These are phyloP conservation scores for Isabelozyma rhagii DNA, from an alignment of 805 yeast genomes.

Conservation along the genomic window DNA sequence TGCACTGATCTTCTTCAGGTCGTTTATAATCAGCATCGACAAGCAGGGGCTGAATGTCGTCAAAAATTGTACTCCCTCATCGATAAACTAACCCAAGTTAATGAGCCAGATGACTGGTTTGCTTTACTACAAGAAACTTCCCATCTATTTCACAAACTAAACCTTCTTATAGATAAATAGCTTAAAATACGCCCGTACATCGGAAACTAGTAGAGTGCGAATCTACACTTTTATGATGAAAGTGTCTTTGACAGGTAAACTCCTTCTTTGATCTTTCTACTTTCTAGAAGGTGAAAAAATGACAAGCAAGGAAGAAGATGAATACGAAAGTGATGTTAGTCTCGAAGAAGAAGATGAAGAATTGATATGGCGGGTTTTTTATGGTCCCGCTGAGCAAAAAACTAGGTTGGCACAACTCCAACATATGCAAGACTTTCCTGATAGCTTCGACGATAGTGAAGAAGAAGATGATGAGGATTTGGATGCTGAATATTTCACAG, in stretches of 20 bases:
- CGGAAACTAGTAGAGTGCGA: not conserved
- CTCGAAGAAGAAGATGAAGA: constrained; percentile 46
- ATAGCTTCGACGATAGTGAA: constrained; percentile 9
- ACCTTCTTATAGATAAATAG: too few relatives aligned
- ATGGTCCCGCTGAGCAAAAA: constrained; percentile 18
- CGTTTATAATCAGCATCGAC: not conserved
- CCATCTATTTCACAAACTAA: not conserved
- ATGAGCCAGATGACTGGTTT: not conserved
- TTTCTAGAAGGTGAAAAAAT: not conserved
- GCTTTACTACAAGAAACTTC: not conserved
- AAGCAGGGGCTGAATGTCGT: not conserved
- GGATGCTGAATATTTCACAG: constrained; percentile 18
- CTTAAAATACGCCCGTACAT: not conserved
- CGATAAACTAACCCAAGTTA: not conserved
- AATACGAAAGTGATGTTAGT: constrained; percentile 31
- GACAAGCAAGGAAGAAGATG: not conserved
- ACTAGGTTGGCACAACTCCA: constrained; percentile 1
- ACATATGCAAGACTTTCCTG: constrained; percentile 1
- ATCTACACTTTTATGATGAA: not conserved
- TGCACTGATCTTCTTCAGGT: not conserved
- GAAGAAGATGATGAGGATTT: constrained; percentile 17
- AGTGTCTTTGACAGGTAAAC: not conserved
- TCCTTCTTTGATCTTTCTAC: too few relatives aligned
- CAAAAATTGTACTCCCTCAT: not conserved
- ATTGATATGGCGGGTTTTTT: constrained; percentile 41